Percentiles rank a stretch among this genome's conserved stretches.
Conservation (phyloP, 202 grass and related monocot genomes). For the Eragrostis tef region DNA sequence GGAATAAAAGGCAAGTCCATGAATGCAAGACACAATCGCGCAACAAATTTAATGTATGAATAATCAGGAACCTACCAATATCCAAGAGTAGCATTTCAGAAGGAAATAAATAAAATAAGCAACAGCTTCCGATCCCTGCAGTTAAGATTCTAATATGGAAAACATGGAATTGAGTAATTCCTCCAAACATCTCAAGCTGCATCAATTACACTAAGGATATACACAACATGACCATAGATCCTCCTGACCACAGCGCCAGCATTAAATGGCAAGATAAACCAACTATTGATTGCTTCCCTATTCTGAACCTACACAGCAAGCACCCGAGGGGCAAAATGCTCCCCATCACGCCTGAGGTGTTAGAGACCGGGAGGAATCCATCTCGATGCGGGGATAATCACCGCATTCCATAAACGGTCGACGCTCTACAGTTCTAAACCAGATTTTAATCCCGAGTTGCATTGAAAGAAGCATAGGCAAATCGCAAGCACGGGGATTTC, state of each 20-base stretch:
- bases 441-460: background rate
- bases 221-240: background rate
- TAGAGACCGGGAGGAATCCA: background rate
- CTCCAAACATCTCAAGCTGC: background rate
- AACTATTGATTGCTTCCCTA: slow-evolving; percentile 1
- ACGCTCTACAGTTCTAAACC: background rate
- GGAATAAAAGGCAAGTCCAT: background rate
- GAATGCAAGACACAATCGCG: background rate
- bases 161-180: background rate
- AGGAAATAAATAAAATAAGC: background rate
- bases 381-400: background rate
- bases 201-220: background rate
- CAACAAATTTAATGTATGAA: background rate
- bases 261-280: background rate
- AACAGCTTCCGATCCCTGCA: background rate
- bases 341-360: background rate
- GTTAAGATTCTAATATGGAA: background rate
- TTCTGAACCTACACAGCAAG: slow-evolving; percentile 2
- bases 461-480: background rate
- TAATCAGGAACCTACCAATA: background rate
- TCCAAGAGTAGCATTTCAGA: background rate
- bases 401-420: background rate
- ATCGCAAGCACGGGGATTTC: background rate
- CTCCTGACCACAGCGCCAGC: background rate
- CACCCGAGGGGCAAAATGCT: background rate